Evolutionary conservation across 805 yeast genomes (phyloP), one percentile per base, ranked within the genome.

Genomic region (Zygosaccharomyces bisporus): DNA sequence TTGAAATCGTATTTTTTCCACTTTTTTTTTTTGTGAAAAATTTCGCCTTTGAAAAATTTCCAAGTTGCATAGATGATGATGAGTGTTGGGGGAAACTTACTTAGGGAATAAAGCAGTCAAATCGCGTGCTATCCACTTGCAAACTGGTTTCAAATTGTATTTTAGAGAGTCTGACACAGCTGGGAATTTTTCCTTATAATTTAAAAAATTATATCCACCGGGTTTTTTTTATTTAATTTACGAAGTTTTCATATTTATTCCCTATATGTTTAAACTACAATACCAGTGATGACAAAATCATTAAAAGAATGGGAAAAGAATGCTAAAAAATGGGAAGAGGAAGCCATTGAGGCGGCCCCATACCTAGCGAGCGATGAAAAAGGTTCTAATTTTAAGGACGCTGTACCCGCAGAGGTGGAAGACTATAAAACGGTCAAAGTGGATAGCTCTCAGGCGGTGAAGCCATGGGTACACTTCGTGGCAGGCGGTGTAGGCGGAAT

Each of bases 401-500:
- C 75, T 1, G 40, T 35, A 3, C 45, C 45, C n/a, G 37, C 67
- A 6, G 62, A 53, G 27, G 46, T 49, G 18, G 50, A 47, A 10
- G 47, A 46, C 9, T n/a, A n/a, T n/a, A 21, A 39, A 19, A 39
- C 38, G 16, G 27, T 29, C 18, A 40, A 40, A 27, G 29, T 40
- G 23, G 54, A 53, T 21, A 43, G 35, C 13, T 12, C 51, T 47
- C 55, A 48, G 36, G 55, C 57, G 10, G 71, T 72, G 4, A 71
- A 69, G 45, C 76, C 77, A 24, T 73, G 76, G 91, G 88, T 84
- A 4, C 91, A 85, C 66, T 86, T 86, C 60, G 86, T 86, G n/a
- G 90, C 95, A 9, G 95, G 93, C 40, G 95, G 95, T 10, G 63
- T 86, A 19, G 99, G 97, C 25, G 99, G 99, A 12, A 93, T 93